Evolutionary conservation across 2,329 filamentous ascomycete species (phyloP), one percentile per base, ranked within the genome.

Genomic region (Sclerotinia sclerotiorum): DNA sequence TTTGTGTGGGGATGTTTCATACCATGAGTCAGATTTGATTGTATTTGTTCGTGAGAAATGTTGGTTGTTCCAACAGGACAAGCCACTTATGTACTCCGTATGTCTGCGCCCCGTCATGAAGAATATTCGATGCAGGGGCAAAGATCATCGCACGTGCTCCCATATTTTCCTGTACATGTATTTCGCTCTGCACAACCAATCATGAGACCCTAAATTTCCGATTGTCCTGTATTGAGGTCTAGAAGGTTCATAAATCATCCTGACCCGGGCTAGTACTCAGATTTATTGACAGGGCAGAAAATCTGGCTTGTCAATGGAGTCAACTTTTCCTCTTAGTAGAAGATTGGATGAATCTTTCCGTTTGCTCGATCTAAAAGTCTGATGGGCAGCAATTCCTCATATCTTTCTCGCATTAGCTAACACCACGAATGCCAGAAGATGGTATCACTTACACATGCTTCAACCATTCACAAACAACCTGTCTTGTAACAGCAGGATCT

Each of bases 401-500:
- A 74, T 17, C 72, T 74, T 58, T 5, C 21, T 13, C 52, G 29
- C 19, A 10, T 56, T 42, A 46, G 42, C 11, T 15, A 29, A 48
- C 5, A 15, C 5, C 11, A 29, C 11, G 15, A 29, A n/a, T 21
- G 17, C 2, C 15, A 1, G 19, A n/a, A 21, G 19, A n/a, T 5
- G 21, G 21, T 48, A 17, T 58, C 7, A 72, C 72, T 68, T 70
- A 89, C 35, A 87, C 80, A 77, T 87, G 83, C 66, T 75, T 78
- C 5, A 81, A 77, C 87, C 87, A 89, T 48, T 83, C 80, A 70
- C 81, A 84, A 49, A 84, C 83, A 11, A 88, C 77, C n/a, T 77
- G 76, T 63, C 87, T 80, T 3, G 87, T 89, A 69, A 83, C 80
- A 44, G 84, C 85, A 5, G 87, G 87, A 77, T 89, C 87, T 52